These are phyloP conservation scores for Podospora comata DNA, from an alignment of 495 filamentous ascomycete species.

Conservation along the genomic window DNA sequence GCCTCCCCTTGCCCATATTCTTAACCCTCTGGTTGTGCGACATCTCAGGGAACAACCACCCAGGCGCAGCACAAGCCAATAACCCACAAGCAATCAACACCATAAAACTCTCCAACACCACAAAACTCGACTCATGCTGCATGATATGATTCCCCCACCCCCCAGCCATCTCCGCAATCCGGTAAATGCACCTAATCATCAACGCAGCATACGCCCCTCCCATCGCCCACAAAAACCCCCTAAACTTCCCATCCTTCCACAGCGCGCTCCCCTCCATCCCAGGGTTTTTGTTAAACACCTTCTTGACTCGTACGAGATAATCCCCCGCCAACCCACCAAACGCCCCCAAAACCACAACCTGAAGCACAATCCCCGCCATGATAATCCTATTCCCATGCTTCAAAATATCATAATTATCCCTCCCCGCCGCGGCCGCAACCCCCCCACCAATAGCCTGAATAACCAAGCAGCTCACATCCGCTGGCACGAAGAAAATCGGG, in stretches of 20 bases:
- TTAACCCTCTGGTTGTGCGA: constrained; percentile 18
- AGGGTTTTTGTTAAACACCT: constrained; percentile 27
- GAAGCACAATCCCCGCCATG: constrained; percentile 67
- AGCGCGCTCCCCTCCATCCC: constrained; percentile 27
- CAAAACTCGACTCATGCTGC: constrained; percentile 62
- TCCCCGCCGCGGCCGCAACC: constrained; percentile 52
- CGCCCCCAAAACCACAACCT: constrained; percentile 59
- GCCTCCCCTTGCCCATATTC: not conserved
- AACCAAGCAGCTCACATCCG: constrained; percentile 62
- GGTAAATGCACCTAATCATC: constrained; percentile 65
- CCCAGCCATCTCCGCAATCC: constrained; percentile 65
- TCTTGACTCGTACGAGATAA: constrained; percentile 44
- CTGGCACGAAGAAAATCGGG: constrained; percentile 62
- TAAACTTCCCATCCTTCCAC: constrained; percentile 45
- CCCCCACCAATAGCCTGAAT: constrained; percentile 65
- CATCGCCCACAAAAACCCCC: constrained; percentile 51
- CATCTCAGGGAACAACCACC: constrained; percentile 43
- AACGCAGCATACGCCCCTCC: constrained; percentile 56
- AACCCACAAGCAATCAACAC: constrained; percentile 36
- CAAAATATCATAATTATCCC: constrained; percentile 36
- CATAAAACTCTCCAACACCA: constrained; percentile 56
- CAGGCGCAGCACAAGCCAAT: constrained; percentile 38
- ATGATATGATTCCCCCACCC: constrained; percentile 67
- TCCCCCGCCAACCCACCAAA: constrained; percentile 52
- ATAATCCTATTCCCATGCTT: constrained; percentile 60